A percentile compares a stretch with the other conserved stretches of the same genome.
Evolutionary conservation across 192 early-diverging fungal species (phyloP).

Genomic region (Coemansia sp.): DNA sequence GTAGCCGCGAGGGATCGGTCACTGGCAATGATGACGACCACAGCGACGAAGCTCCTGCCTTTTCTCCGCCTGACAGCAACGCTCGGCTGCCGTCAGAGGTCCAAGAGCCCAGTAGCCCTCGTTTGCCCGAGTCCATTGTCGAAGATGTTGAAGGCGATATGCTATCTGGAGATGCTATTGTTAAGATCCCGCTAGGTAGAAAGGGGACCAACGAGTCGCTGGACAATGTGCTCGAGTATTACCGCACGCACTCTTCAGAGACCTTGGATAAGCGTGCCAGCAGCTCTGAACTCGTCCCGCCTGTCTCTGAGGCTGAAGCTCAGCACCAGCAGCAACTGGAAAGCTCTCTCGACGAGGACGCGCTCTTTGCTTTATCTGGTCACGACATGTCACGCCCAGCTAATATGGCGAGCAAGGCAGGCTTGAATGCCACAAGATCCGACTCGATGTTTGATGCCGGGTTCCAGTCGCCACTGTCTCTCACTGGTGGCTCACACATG

Average conservation of each 20-base stretch:
- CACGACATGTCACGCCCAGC: neutral
- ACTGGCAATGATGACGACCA: conserved; percentile 5
- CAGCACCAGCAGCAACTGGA: neutral
- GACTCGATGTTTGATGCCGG: conserved; percentile 5
- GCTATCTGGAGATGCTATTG: neutral
- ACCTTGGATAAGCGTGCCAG: conserved; percentile 1
- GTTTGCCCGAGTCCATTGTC: neutral
- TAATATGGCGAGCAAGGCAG: neutral
- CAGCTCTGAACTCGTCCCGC: neutral
- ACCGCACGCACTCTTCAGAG: conserved; percentile 26
- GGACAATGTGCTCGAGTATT: conserved; percentile 55
- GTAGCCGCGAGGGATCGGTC: conserved; percentile 21
- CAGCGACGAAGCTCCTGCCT: neutral
- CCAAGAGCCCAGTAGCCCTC: neutral
- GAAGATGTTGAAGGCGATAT: neutral
- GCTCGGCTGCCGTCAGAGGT: neutral
- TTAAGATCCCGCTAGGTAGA: conserved; percentile 12
- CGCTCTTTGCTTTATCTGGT: neutral
- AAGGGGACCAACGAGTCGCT: conserved; percentile 50
- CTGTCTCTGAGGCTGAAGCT: neutral
- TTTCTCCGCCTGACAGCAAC: neutral
- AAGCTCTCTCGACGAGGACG: neutral
- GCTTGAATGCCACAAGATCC: neutral
- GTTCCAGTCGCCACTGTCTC: conserved; percentile 5
- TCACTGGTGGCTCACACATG: neutral